A percentile compares a stretch with the other conserved stretches of the same genome.
These are phyloP conservation scores for Candida sakaeoensis DNA, from an alignment of 805 yeast genomes.

Conservation along the genomic window DNA sequence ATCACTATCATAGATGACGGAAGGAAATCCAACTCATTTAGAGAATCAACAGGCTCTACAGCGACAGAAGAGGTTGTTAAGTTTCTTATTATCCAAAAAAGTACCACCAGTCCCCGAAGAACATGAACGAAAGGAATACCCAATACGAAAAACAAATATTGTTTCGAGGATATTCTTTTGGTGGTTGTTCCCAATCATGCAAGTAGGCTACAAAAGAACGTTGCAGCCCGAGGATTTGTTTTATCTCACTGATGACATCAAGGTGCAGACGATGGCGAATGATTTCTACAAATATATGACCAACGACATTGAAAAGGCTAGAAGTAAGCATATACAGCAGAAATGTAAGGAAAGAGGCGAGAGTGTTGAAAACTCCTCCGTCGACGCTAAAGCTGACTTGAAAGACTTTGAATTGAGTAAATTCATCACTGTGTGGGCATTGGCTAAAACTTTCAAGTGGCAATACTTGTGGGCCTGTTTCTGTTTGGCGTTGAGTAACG, in stretches of 20 bases:
- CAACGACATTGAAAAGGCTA: conserved; percentile 19
- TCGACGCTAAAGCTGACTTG: conserved; percentile 23
- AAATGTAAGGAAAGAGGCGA: conserved; percentile 28
- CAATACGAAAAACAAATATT: conserved; percentile 30
- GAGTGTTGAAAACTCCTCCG: conserved; percentile 18
- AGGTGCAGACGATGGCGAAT: conserved; percentile 29
- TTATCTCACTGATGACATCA: conserved; percentile 29
- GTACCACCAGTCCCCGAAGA: conserved; percentile 54
- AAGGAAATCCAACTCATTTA: conserved; percentile 1
- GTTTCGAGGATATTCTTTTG: conserved; percentile 49
- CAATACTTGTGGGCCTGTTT: conserved; percentile 31
- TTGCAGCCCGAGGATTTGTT: conserved; percentile 61
- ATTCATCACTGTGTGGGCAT: conserved; percentile 18
- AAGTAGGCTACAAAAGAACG: conserved; percentile 69
- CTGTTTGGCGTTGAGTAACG: conserved; percentile 22
- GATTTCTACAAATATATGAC: conserved; percentile 21
- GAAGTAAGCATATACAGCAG: conserved; percentile 17
- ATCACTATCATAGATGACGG: no score
- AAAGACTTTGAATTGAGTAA: conserved; percentile 28
- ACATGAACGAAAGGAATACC: conserved; percentile 47
- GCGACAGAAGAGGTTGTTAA: conserved; percentile 31
- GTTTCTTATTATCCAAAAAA: conserved; percentile 30
- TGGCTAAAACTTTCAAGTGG: conserved; percentile 27
- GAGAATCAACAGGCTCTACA: conserved; percentile 11
- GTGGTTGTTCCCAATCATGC: conserved; percentile 66